Conservation (phyloP, 2,329 filamentous ascomycete species). For the Colletotrichum truncatum region DNA sequence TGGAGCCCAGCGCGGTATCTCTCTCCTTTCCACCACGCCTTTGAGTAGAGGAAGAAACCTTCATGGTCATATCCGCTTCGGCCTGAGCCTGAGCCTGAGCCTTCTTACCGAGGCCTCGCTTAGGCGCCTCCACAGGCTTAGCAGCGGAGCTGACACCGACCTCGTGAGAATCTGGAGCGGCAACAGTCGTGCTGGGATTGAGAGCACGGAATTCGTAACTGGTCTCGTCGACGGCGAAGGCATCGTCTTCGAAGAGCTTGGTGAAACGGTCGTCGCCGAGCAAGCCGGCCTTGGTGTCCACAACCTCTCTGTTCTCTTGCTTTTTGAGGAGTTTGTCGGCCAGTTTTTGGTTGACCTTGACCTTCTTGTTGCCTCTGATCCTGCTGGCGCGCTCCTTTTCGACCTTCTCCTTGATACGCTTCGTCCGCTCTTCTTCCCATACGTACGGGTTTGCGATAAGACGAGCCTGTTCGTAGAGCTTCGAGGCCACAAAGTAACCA, state of each 20-base stretch:
- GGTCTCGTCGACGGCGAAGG: constrained; percentile 90
- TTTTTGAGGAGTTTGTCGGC: constrained; percentile 78
- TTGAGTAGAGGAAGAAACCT: constrained; percentile 74
- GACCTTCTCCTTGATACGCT: constrained; percentile 93
- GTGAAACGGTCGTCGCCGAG: constrained; percentile 89
- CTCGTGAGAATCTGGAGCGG: constrained; percentile 30
- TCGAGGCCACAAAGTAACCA: constrained; percentile 96
- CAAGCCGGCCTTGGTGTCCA: constrained; percentile 70
- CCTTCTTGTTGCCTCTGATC: constrained; percentile 94
- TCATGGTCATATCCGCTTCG: constrained; percentile 64
- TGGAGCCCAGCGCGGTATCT: constrained; percentile 66
- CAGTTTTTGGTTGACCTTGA: constrained; percentile 91
- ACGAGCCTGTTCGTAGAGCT: constrained; percentile 92
- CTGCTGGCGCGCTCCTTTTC: constrained; percentile 96
- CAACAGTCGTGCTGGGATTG: constrained; percentile 80
- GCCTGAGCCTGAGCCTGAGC: constrained; percentile 11
- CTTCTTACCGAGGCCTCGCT: constrained; percentile 22
- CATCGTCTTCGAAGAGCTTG: constrained; percentile 89
- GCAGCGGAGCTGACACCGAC: constrained; percentile 25
- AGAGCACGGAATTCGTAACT: constrained; percentile 87
- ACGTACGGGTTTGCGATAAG: constrained; percentile 94
- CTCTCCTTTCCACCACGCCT: constrained; percentile 61
- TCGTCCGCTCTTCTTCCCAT: constrained; percentile 90
- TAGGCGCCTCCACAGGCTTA: constrained; percentile 3
- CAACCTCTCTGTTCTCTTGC: constrained; percentile 66